A percentile compares a stretch with the other conserved stretches of the same genome.
These are phyloP conservation scores for Coemansia sp. DNA, from an alignment of 192 early-diverging fungal genomes.

Conservation along the genomic window DNA sequence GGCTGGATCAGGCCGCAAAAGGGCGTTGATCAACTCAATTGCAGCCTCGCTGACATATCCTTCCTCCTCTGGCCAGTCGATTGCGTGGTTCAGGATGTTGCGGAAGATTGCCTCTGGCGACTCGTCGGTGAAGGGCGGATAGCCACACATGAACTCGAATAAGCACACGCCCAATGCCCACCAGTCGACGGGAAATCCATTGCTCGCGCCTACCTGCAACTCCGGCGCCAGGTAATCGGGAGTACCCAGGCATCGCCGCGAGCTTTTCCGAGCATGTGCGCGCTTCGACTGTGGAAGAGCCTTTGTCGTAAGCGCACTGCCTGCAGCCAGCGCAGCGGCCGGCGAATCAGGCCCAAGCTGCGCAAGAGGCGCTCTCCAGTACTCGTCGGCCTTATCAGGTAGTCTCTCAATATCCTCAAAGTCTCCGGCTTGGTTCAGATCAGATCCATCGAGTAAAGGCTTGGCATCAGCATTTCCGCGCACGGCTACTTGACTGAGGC, in stretches of 20 bases:
- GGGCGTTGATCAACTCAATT: slow-evolving; percentile 69
- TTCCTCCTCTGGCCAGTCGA: slow-evolving; percentile 61
- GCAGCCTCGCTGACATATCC: slow-evolving; percentile 65
- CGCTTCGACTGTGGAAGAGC: slow-evolving; percentile 52
- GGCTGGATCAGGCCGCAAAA: slow-evolving; percentile 75
- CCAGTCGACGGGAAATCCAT: slow-evolving; percentile 91
- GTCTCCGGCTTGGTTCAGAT: slow-evolving; percentile 26
- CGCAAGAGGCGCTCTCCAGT: slow-evolving; percentile 34
- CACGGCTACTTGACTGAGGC: slow-evolving; percentile 81
- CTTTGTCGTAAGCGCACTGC: slow-evolving; percentile 27
- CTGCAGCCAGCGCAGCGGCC: slow-evolving; percentile 17
- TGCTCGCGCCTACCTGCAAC: slow-evolving; percentile 82
- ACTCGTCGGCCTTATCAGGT: slow-evolving; percentile 40
- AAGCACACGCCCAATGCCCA: slow-evolving; percentile 93
- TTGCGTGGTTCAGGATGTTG: slow-evolving; percentile 79
- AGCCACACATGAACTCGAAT: slow-evolving; percentile 88
- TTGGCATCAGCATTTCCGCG: slow-evolving; percentile 33
- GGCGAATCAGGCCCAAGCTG: slow-evolving; percentile 22
- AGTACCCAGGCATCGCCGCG: slow-evolving; percentile 70
- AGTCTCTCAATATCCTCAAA: slow-evolving; percentile 21
- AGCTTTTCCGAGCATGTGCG: slow-evolving; percentile 53
- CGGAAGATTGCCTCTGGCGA: slow-evolving; percentile 83
- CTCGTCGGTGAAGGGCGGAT: slow-evolving; percentile 91
- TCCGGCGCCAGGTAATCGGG: slow-evolving; percentile 97
- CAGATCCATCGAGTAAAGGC: slow-evolving; percentile 29